Evolutionary conservation across 2,329 filamentous ascomycete genomes (phyloP).

Genomic region (Cryphonectria nitschkei): DNA sequence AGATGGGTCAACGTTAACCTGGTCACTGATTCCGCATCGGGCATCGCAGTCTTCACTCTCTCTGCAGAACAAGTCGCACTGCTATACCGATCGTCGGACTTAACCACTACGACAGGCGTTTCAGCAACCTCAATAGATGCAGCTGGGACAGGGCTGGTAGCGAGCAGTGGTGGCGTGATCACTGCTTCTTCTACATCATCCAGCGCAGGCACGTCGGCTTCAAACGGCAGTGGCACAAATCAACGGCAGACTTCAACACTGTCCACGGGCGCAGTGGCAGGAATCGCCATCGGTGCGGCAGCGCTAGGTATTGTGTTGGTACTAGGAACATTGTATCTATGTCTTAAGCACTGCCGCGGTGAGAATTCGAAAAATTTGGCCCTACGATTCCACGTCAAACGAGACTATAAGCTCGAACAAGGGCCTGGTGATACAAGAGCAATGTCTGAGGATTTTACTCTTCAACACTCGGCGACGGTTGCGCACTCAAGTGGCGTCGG

Average conservation of each 20-base stretch:
- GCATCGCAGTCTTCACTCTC: conserved; percentile 17
- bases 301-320: conserved; percentile 2
- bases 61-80: conserved; percentile 20
- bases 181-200: background rate
- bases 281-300: conserved; percentile 24
- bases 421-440: background rate
- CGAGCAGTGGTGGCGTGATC: background rate
- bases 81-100: conserved; percentile 19
- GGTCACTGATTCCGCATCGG: conserved; percentile 14
- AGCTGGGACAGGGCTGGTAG: background rate
- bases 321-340: conserved; percentile 16
- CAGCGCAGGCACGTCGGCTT: background rate
- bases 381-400: background rate
- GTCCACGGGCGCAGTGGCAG: conserved; percentile 19
- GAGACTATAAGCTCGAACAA: background rate
- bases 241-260: background rate
- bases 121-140: background rate
- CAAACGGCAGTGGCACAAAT: background rate
- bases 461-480: background rate
- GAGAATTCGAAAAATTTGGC: background rate
- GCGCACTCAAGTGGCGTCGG: background rate
- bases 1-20: conserved; percentile 19
- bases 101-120: conserved; percentile 10
- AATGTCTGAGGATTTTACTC: background rate
- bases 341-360: conserved; percentile 11